These are phyloP conservation scores for Cymbopogon citratus DNA, from an alignment of 176 grass and related monocot genomes.

Conservation along the genomic window DNA sequence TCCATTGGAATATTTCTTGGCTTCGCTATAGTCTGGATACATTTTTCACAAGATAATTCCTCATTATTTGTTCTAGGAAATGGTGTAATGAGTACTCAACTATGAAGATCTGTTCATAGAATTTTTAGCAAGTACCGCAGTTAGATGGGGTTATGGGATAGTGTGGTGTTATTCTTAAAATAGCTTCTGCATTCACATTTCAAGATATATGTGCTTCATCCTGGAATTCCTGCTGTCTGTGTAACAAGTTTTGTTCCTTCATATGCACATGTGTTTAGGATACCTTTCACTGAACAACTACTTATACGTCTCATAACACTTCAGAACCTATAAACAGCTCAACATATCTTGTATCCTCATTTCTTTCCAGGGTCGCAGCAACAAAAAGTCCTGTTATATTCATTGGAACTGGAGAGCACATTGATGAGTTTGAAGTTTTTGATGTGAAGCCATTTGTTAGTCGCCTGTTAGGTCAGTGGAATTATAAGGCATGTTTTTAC, in stretches of 20 bases:
- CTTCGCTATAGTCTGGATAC: not conserved
- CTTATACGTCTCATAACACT: not conserved
- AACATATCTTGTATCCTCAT: not conserved
- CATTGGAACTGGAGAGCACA: slow-evolving; percentile 96
- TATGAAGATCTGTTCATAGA: not conserved
- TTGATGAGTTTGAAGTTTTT: slow-evolving; percentile 88
- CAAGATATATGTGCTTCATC: not conserved
- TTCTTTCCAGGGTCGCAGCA: slow-evolving; percentile 69
- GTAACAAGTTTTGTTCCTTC: not conserved
- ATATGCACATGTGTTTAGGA: not conserved
- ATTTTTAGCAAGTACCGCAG: not conserved
- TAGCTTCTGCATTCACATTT: not conserved
- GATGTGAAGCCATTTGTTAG: slow-evolving; percentile 96
- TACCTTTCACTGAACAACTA: not conserved
- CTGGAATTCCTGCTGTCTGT: not conserved
- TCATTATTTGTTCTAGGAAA: not conserved
- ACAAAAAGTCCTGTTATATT: slow-evolving; percentile 98
- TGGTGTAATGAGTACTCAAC: not conserved
- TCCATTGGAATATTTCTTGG: not conserved
- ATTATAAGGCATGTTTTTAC: not conserved
- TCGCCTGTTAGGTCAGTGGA: slow-evolving; percentile 68
- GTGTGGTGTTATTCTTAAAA: slow-evolving; percentile 8
- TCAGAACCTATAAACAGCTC: not conserved
- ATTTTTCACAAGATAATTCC: slow-evolving; percentile 13
- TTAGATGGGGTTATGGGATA: not conserved